These are phyloP conservation scores for Citrullus amarus DNA, from an alignment of 306 rosid genomes.

Conservation along the genomic window DNA sequence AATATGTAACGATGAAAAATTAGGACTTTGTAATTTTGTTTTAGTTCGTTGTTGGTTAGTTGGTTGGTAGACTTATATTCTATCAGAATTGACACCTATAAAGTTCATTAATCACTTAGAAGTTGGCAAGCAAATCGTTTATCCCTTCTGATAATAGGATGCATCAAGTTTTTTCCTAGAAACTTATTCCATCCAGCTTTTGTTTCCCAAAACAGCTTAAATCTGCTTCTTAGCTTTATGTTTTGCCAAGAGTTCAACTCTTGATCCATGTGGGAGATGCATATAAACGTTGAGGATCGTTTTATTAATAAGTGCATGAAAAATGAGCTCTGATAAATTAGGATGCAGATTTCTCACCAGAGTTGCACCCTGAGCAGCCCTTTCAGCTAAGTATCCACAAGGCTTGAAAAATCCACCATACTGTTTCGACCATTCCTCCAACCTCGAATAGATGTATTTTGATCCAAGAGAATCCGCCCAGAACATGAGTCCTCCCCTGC, in stretches of 20 bases:
- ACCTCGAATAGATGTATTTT: constrained; percentile 60
- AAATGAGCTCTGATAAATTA: background rate
- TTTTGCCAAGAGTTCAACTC: background rate
- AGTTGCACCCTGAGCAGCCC: constrained; percentile 74
- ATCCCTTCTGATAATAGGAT: background rate
- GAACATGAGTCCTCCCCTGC: constrained; percentile 90
- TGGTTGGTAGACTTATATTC: background rate
- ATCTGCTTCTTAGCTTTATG: background rate
- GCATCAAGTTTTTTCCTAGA: background rate
- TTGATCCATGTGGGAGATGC: background rate
- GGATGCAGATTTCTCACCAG: constrained; percentile 42
- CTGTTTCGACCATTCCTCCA: constrained; percentile 70
- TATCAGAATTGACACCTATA: background rate
- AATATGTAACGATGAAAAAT: background rate
- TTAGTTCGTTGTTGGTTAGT: background rate
- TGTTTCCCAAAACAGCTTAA: background rate
- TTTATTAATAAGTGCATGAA: background rate
- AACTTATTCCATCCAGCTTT: background rate
- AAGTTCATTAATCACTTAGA: background rate
- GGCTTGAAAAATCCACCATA: constrained; percentile 95
- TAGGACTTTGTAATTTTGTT: background rate
- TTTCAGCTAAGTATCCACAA: constrained; percentile 69
- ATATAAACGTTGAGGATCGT: background rate
- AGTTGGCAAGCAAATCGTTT: background rate
- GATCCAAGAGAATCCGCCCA: constrained; percentile 97